phyloP scores from a whole-genome alignment of 257 asterid species.

The Przewalskia tangutica region DNA sequence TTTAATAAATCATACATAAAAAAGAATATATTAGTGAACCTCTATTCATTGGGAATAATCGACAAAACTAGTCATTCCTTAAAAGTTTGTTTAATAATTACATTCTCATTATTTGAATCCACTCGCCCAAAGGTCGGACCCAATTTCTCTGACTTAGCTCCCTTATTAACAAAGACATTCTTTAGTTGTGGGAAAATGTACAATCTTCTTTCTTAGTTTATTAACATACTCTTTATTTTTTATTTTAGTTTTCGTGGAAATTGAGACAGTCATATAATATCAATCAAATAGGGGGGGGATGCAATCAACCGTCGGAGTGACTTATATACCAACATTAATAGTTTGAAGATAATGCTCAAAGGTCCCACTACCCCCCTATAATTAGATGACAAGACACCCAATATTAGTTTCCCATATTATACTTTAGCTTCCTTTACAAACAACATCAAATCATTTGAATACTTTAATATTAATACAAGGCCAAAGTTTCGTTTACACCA shows the following conservation, averaged over 20 bases:
- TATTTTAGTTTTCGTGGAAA: background rate
- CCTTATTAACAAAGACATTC: background rate
- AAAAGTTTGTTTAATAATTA: no score
- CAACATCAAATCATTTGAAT: background rate
- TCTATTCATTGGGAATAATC: background rate
- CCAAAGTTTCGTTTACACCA: background rate
- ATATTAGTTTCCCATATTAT: background rate
- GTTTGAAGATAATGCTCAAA: constrained; percentile 44
- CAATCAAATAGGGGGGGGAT: background rate
- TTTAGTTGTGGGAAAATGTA: background rate
- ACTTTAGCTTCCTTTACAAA: no score
- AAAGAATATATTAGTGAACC: background rate
- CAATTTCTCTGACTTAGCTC: background rate
- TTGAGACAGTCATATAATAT: background rate
- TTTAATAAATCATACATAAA: background rate
- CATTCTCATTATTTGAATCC: no score
- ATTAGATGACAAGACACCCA: constrained; percentile 30
- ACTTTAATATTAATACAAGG: background rate
- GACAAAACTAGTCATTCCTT: background rate
- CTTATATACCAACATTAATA: constrained; percentile 19
- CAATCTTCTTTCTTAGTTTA: background rate
- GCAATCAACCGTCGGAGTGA: constrained; percentile 8
- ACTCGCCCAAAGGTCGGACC: no score
- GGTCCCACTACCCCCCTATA: constrained; percentile 27
- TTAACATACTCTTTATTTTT: background rate